Evolutionary conservation across 768 basidiomycete genomes (phyloP), one percentile per base, ranked within the genome.

Genomic region (Chalciporus sphaerocephalus): DNA sequence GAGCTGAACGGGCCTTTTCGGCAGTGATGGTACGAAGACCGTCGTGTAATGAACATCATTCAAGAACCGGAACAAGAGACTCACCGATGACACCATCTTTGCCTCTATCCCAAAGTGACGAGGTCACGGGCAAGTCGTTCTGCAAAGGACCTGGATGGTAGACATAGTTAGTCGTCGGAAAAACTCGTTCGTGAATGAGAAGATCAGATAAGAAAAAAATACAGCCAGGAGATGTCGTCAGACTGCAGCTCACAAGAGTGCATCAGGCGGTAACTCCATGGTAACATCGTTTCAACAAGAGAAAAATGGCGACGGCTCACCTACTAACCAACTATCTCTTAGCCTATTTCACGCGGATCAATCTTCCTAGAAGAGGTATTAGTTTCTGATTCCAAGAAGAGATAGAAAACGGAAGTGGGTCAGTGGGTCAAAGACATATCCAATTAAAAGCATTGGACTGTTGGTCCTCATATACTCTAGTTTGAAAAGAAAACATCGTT

Each of bases 1-100:
- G 84, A 88, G 85, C 85, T 87, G 80, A 84, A 80, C 85, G 83
- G 85, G 84, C 84, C 79, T 61, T 86, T 87, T 88, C 85, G 85
- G 82, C 84, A 87, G 65, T 48, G 52, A 27, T 69, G 47, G 51
- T 87, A 86, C 85, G 85, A 85, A 88, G 86, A 87, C 85, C 85
- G 85, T 87, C 85, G 85, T 87, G 82, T 44, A 82, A 81, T 74
- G 40, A 78, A 65, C 85, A 87, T 87, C 84, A 83, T 81, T 2
- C n/a, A 9, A 16, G 33, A 50, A 48, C 61, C 13, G 30, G 40
- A 30, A 24, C 42, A 42, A 44, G 28, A 42, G 4, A 27, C 32
- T 47, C 40, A 71, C 73, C 70, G 22, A 38, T 73, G 24, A 23
- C 45, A 11, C 49, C 51, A 43, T n/a, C 15, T 4, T 20, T n/a